phyloP scores from a whole-genome alignment of 1,284 basidiomycete genomes.

The Meripilus lineatus region DNA sequence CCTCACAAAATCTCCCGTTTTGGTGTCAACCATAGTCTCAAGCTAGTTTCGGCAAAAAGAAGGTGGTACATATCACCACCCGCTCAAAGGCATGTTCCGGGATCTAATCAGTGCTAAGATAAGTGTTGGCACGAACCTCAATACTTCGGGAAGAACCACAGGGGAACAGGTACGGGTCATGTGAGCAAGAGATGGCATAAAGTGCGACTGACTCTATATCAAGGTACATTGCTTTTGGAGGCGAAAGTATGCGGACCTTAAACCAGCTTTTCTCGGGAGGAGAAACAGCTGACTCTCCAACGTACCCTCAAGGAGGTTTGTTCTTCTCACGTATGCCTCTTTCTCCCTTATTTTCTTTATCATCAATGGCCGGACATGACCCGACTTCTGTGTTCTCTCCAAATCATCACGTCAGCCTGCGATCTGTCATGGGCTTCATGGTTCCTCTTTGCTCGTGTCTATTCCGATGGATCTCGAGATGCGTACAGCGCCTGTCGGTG shows the following conservation, averaged over 20 bases:
- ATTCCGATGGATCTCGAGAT: conserved; percentile 5
- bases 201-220: conserved; percentile 8
- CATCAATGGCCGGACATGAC: neutral
- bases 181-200: conserved; percentile 6
- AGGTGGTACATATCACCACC: neutral
- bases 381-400: neutral
- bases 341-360: neutral
- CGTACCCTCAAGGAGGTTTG: neutral
- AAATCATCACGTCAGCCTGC: neutral
- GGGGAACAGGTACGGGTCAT: too few species aligned
- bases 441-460: conserved; percentile 2
- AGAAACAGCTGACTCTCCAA: conserved; percentile 1
- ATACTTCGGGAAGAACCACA: neutral
- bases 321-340: neutral
- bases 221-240: conserved; percentile 5
- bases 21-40: conserved; percentile 1
- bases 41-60: conserved; percentile 5
- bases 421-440: conserved; percentile 1
- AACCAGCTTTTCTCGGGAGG: conserved; percentile 1
- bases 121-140: neutral
- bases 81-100: conserved; percentile 2
- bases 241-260: conserved; percentile 3
- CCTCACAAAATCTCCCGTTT: neutral
- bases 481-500: conserved; percentile 4
- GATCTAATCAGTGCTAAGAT: neutral